A percentile compares a stretch with the other conserved stretches of the same genome.
Conservation (phyloP, 805 yeast genomes). For the Torulaspora microellipsoides region DNA sequence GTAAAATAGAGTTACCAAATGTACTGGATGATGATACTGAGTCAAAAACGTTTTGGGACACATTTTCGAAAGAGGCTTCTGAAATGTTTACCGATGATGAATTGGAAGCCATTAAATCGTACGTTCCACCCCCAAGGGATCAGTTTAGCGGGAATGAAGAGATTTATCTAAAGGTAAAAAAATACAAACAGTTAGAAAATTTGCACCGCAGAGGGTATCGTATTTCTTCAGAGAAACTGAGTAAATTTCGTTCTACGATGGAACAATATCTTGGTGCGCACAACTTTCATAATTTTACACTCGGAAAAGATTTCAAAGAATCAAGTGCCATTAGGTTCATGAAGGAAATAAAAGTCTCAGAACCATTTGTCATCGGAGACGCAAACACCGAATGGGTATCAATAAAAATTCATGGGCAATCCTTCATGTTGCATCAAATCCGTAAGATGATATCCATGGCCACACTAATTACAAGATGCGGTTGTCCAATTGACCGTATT, state of each 20-base stretch:
- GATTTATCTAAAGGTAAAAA: constrained; percentile 39
- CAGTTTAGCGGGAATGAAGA: constrained; percentile 40
- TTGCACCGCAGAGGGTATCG: constrained; percentile 64
- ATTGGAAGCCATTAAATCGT: constrained; percentile 23
- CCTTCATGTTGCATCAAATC: constrained; percentile 97
- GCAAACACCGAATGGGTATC: constrained; percentile 95
- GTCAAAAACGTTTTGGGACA: constrained; percentile 70
- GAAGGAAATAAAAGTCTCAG: constrained; percentile 72
- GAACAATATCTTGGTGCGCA: constrained; percentile 77
- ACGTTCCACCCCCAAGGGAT: constrained; percentile 36
- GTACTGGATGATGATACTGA: constrained; percentile 59
- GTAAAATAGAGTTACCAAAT: constrained; percentile 53
- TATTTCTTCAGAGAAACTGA: constrained; percentile 57
- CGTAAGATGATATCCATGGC: constrained; percentile 98
- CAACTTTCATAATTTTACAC: constrained; percentile 85
- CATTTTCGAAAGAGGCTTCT: constrained; percentile 39
- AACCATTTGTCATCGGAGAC: constrained; percentile 86
- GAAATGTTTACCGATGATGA: constrained; percentile 33
- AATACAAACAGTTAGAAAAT: constrained; percentile 60
- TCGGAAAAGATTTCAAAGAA: constrained; percentile 78
- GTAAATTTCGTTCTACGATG: constrained; percentile 62
- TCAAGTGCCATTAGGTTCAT: constrained; percentile 81
- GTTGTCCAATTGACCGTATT: constrained; percentile 75
- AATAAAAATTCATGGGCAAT: constrained; percentile 94
- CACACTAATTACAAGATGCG: constrained; percentile 75